These are phyloP conservation scores for Fusarium citri DNA, from an alignment of 2,329 filamentous ascomycete species.

Conservation along the genomic window DNA sequence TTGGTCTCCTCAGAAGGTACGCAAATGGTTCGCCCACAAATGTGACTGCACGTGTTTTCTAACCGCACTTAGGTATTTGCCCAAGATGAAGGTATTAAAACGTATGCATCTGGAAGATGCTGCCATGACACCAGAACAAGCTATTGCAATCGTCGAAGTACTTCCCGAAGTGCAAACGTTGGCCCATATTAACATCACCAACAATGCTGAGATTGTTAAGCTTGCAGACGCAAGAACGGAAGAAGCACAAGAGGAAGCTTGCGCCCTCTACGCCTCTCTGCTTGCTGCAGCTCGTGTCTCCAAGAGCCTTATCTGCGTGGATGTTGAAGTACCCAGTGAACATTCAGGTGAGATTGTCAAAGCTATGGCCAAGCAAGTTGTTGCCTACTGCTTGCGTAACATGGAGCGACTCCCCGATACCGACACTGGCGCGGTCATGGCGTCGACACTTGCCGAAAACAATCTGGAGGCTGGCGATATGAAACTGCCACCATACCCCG, in stretches of 20 bases:
- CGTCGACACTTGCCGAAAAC: slow-evolving; percentile 57
- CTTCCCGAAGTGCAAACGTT: slow-evolving; percentile 84
- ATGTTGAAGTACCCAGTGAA: slow-evolving; percentile 86
- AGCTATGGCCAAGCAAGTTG: slow-evolving; percentile 91
- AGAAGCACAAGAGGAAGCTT: slow-evolving; percentile 89
- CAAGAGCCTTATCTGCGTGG: slow-evolving; percentile 84
- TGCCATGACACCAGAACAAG: slow-evolving; percentile 85
- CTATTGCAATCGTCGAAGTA: slow-evolving; percentile 90
- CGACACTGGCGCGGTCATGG: slow-evolving; percentile 64
- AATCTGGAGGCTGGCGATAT: slow-evolving; percentile 46
- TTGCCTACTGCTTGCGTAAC: slow-evolving; percentile 92
- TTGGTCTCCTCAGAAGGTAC: slow-evolving; percentile 79
- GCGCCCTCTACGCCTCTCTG: slow-evolving; percentile 90
- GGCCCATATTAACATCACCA: slow-evolving; percentile 87
- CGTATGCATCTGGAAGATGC: slow-evolving; percentile 89
- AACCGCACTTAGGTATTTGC: slow-evolving; percentile 70
- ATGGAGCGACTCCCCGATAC: slow-evolving; percentile 82
- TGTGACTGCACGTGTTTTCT: neutral
- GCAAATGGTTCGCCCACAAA: slow-evolving; percentile 40
- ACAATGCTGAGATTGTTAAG: slow-evolving; percentile 78
- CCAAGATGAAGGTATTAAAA: slow-evolving; percentile 80
- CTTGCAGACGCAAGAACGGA: slow-evolving; percentile 82
- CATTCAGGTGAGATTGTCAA: slow-evolving; percentile 92
- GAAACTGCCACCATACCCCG: slow-evolving; percentile 67
- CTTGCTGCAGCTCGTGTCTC: slow-evolving; percentile 89